Base-by-base conservation (phyloP, 768 basidiomycete species). In the Naganishia friedmannii region DNA sequence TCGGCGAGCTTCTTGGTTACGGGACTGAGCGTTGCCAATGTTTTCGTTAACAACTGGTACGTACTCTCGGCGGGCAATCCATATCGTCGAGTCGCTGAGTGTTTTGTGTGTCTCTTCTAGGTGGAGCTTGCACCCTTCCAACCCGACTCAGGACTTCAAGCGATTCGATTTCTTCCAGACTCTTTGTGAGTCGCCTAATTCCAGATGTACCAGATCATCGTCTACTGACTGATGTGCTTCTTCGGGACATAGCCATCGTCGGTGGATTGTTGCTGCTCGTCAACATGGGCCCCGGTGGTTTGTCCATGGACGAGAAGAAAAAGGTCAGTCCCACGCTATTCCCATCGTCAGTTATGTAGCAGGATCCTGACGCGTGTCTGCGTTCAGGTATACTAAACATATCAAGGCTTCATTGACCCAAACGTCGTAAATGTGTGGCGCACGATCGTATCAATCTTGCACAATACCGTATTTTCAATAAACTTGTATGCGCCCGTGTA, bases 271-370 rank as follows among this genome's bases (percentile, higher is more conserved):
- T 99, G 73, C 88, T 98, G 70, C 88, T 99, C 66, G 95, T 98
- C 73, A 98, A 97, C 85, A 93, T 97, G 86, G 96, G 96, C 77
- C 93, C 96, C 65, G 95, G 96, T 71, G 95, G 94, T 73, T 85
- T 98, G 72, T 97, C 94, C 3, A 91, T 98, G 72, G 96, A 98
- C 83, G 94, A 97, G 85, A 97, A 97, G 86, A 99, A 99, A 86
- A 98, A 98, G 86, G 92, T 88, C 2, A 55, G 67, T 60, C 34
- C 6, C 9, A 12, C 17, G 8, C 2, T 26, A 2, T 34, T 53
- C 23, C 10, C 5, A 13, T 13, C 9, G 42, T 42, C 15, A 26
- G 6, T 3, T 2, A 17, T 17, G 23, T 2, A n/a, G 5, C 37
- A 15, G 3, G 53, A 23, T 34, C 55, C 39, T 63, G 60, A 63